A percentile compares a stretch with the other conserved stretches of the same genome.
Evolutionary conservation across 73 alveolate genomes (phyloP).

Genomic region (Tetrahymena malaccensis): DNA sequence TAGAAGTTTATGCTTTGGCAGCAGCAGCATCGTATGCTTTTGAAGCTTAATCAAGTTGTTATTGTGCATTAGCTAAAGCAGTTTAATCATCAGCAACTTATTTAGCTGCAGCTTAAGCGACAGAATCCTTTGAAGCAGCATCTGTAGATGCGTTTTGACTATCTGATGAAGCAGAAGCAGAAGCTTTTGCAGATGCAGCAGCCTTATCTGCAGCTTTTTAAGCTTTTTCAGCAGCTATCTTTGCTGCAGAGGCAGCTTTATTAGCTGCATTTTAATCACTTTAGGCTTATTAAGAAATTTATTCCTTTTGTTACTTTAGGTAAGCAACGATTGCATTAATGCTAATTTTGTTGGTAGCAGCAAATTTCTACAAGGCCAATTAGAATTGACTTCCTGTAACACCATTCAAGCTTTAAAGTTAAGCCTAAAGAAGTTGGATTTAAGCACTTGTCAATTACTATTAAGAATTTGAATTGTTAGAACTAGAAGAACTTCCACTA

Average conservation of each 20-base stretch:
- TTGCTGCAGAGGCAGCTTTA: background rate
- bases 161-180: background rate
- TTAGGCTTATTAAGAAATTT: background rate
- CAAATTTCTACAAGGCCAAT: background rate
- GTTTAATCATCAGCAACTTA: background rate
- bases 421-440: background rate
- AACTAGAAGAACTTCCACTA: background rate
- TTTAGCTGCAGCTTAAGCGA: background rate
- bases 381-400: background rate
- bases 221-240: background rate
- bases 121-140: background rate
- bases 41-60: background rate
- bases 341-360: background rate
- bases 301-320: background rate
- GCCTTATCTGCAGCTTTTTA: background rate
- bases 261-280: background rate
- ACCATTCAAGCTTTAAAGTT: background rate
- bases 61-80: background rate
- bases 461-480: background rate
- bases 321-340: background rate
- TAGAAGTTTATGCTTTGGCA: background rate
- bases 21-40: background rate
- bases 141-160: background rate
- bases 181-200: background rate
- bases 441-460: too few relatives aligned